Evolutionary conservation across 441 rosid species (phyloP), one percentile per base, ranked within the genome.

Genomic region (Raphanus hybrid): DNA sequence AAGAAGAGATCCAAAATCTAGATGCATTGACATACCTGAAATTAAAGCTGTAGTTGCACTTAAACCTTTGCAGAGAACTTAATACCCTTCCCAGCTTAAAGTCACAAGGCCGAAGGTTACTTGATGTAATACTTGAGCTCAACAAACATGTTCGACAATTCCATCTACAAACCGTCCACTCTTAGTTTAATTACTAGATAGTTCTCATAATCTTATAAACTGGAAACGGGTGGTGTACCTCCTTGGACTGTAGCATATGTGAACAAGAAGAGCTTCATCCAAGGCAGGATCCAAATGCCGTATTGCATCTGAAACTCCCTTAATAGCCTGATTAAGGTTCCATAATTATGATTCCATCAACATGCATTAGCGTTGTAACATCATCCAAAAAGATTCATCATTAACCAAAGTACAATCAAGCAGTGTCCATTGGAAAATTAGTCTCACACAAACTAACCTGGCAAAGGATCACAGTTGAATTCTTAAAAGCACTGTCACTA

Each of bases 211-310:
- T 1, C 8, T 9, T 48, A 60, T 1, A 5, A 64, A 65, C 45
- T 1, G 41, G 35, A 59, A 16, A 55, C 7, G 59, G n/a, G n/a
- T n/a, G 32, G 12, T 1, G 8, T 84, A 91, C 99, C 97, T 92
- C 84, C 92, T 85, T 18, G 99, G 99, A 84, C 97, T 90, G 80
- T 88, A 95, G 77, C 86, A 84, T 72, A 95, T 91, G 71, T 92
- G 97, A 75, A 95, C 67, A 37, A 92, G 92, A 75, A 92, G 82
- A 73, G 91, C 85, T 77, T 89, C 93, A 73, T 85, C 88, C 27
- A 67, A 69, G 29, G 71, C 84, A 74, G 86, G 80, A 73, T 84
- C 91, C 57, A 78, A 78, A 71, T 81, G 60, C 7, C 86, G 84
- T 43, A 89, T 86, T 29, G 94, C 99, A 50, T 84, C 93, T 2